A percentile compares a stretch with the other conserved stretches of the same genome.
phyloP scores from a whole-genome alignment of 1,139 yeast species.

The Saccharomyces hybrid region DNA sequence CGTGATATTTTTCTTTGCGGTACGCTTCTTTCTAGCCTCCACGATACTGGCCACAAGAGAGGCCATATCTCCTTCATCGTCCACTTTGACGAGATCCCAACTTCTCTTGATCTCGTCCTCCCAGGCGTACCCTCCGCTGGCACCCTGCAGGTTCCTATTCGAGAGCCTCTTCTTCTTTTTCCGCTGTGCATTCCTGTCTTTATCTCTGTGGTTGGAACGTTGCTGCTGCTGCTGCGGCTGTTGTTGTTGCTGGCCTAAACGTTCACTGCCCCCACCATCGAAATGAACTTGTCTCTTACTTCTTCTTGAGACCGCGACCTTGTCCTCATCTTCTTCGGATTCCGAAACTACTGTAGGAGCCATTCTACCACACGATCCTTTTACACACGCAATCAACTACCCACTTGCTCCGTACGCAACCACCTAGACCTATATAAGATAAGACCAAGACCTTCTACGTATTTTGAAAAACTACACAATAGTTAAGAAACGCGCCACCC shows the following conservation, averaged over 20 bases:
- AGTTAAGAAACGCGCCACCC: not conserved
- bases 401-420: no score
- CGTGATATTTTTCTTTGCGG: constrained; percentile 66
- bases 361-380: constrained; percentile 5
- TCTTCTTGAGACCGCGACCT: constrained; percentile 10
- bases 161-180: constrained; percentile 19
- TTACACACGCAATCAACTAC: no score
- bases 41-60: constrained; percentile 77
- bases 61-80: constrained; percentile 75
- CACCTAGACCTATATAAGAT: not conserved
- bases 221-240: no score
- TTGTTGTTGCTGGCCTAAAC: not conserved
- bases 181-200: constrained; percentile 3
- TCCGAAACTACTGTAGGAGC: constrained; percentile 22
- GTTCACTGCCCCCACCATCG: constrained; percentile 1
- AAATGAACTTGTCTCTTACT: constrained; percentile 9
- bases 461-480: not conserved
- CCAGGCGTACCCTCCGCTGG: constrained; percentile 88
- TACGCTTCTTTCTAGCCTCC: constrained; percentile 66
- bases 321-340: constrained; percentile 22
- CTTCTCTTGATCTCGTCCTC: constrained; percentile 92
- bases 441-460: not conserved
- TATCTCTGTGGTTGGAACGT: constrained; percentile 1
- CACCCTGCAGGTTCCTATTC: constrained; percentile 25
- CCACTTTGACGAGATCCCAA: constrained; percentile 89